These are phyloP conservation scores for Taphrina wiesneri DNA, from an alignment of 1,139 yeast genomes.

Conservation along the genomic window DNA sequence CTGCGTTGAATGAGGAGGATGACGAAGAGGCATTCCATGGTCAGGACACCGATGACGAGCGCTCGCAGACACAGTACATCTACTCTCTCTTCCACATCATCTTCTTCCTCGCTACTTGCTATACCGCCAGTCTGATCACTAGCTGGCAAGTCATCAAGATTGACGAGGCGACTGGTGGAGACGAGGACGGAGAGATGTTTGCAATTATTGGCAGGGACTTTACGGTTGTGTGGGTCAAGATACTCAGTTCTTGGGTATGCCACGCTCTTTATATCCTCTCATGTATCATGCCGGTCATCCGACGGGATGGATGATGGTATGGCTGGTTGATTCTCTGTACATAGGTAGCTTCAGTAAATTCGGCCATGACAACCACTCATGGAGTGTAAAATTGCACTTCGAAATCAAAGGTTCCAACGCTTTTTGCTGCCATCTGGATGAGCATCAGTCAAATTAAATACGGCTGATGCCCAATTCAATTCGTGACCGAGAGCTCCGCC, in stretches of 20 bases:
- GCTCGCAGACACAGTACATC: constrained; percentile 38
- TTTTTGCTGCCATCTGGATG: background rate
- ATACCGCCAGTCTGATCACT: constrained; percentile 90
- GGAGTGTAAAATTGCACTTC: too few species aligned
- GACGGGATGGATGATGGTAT: constrained; percentile 8
- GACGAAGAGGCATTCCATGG: constrained; percentile 45
- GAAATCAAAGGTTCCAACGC: too few species aligned
- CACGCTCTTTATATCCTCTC: constrained; percentile 61
- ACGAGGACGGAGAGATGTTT: constrained; percentile 82
- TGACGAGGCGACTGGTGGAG: constrained; percentile 41
- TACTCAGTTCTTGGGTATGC: constrained; percentile 89
- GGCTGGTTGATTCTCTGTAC: too few species aligned
- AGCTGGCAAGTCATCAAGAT: constrained; percentile 42
- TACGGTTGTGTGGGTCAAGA: constrained; percentile 92
- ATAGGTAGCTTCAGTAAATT: too few species aligned
- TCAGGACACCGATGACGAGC: constrained; percentile 58
- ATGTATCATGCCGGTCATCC: constrained; percentile 28
- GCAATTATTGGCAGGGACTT: constrained; percentile 97
- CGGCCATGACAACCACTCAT: too few species aligned
- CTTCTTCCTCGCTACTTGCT: constrained; percentile 93
- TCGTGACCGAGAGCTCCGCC: background rate
- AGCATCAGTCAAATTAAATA: background rate
- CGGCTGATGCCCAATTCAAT: background rate
- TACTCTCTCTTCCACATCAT: constrained; percentile 86
- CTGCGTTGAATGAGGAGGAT: constrained; percentile 70